These are phyloP conservation scores for Dothideomycetidae sp. DNA, from an alignment of 2,329 filamentous ascomycete genomes.

Conservation along the genomic window DNA sequence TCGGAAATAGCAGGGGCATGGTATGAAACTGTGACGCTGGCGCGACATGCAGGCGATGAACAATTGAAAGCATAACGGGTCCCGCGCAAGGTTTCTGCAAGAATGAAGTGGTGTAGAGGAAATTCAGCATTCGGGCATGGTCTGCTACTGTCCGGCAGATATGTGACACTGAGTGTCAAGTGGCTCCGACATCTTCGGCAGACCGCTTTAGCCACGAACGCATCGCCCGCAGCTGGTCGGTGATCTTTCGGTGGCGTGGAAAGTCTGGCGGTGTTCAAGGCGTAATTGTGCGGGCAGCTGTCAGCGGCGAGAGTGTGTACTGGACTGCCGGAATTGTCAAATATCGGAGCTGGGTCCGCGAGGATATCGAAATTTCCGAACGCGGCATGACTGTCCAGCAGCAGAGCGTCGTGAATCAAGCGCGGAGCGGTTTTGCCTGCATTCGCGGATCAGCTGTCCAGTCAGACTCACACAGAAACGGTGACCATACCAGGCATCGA, in stretches of 20 bases:
- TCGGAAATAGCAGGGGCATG: constrained; percentile 38
- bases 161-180: constrained; percentile 43
- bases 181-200: constrained; percentile 50
- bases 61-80: constrained; percentile 40
- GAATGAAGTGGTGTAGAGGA: constrained; percentile 47
- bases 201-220: constrained; percentile 45
- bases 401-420: constrained; percentile 37
- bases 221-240: constrained; percentile 24
- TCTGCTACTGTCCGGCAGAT: constrained; percentile 23
- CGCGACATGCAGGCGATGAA: constrained; percentile 43
- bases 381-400: constrained; percentile 33
- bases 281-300: constrained; percentile 47
- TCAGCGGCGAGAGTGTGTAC: constrained; percentile 24
- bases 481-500: neutral
- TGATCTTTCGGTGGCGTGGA: constrained; percentile 31
- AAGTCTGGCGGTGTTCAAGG: constrained; percentile 42
- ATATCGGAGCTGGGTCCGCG: constrained; percentile 42
- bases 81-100: constrained; percentile 15
- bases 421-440: constrained; percentile 36
- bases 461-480: neutral
- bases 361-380: constrained; percentile 35
- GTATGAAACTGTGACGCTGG: constrained; percentile 38
- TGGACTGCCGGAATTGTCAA: constrained; percentile 24
- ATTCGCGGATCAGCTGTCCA: constrained; percentile 1
- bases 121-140: constrained; percentile 35